Conservation (phyloP, 169 alveolate species). For the Plasmodium relictum region DNA sequence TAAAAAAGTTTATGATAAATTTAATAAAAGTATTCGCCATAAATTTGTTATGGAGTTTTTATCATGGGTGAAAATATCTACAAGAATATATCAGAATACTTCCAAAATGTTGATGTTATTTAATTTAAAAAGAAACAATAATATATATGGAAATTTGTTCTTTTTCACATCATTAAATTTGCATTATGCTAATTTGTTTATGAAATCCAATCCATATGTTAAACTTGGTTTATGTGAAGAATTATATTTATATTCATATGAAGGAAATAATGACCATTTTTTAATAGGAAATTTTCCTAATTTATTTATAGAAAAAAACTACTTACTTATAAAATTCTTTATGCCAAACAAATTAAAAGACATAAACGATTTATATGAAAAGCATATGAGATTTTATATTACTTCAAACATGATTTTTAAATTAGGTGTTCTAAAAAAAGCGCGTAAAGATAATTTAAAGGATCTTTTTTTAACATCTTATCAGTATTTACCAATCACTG, state of each 20-base stretch:
- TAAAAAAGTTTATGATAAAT: constrained; percentile 28
- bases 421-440: constrained; percentile 52
- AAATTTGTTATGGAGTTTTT: constrained; percentile 60
- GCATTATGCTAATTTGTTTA: constrained; percentile 78
- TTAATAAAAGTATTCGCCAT: constrained; percentile 73
- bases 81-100: constrained; percentile 75
- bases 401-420: constrained; percentile 76
- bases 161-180: constrained; percentile 77
- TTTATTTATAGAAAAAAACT: constrained; percentile 40
- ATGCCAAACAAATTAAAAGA: constrained; percentile 26
- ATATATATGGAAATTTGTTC: constrained; percentile 65
- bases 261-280: constrained; percentile 74
- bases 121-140: constrained; percentile 51
- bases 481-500: constrained; percentile 79
- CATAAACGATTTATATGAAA: constrained; percentile 58
- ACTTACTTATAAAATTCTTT: constrained; percentile 39
- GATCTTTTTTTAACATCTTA: constrained; percentile 74
- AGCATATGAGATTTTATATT: constrained; percentile 79
- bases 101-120: constrained; percentile 65
- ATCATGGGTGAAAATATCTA: constrained; percentile 79
- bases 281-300: constrained; percentile 73
- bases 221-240: constrained; percentile 78
- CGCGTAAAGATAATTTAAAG: constrained; percentile 37
- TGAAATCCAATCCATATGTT: constrained; percentile 73
- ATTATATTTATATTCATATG: constrained; percentile 55